phyloP scores from a whole-genome alignment of 2,329 filamentous ascomycete species.

The Aspergillus amoenus region DNA sequence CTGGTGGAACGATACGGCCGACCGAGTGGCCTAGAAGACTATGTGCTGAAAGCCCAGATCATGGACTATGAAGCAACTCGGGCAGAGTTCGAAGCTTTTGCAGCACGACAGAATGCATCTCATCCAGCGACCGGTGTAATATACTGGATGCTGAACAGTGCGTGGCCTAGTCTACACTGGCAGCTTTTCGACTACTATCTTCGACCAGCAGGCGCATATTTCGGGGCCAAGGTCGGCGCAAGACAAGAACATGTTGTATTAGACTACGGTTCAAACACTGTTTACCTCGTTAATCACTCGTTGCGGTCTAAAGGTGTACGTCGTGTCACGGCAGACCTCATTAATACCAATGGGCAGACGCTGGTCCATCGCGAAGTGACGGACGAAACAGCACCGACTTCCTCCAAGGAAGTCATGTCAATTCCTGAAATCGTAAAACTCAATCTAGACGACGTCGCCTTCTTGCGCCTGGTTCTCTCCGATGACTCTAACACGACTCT shows the following conservation, averaged over 20 bases:
- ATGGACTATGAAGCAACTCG: constrained; percentile 65
- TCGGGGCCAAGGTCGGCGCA: constrained; percentile 55
- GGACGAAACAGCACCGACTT: constrained; percentile 47
- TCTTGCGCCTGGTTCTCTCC: constrained; percentile 52
- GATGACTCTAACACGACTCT: constrained; percentile 36
- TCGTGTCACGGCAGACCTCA: constrained; percentile 50
- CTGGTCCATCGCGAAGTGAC: constrained; percentile 37
- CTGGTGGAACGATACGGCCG: constrained; percentile 54
- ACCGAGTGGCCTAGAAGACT: constrained; percentile 55
- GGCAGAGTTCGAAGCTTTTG: constrained; percentile 59
- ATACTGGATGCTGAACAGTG: constrained; percentile 68
- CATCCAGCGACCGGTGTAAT: constrained; percentile 60
- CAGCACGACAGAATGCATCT: constrained; percentile 49
- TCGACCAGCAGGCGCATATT: constrained; percentile 58
- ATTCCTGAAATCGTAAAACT: constrained; percentile 32
- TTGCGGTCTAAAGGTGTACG: constrained; percentile 42
- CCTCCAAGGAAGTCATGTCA: constrained; percentile 38
- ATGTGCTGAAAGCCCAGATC: constrained; percentile 60
- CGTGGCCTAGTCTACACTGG: constrained; percentile 67
- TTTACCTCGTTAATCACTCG: constrained; percentile 59
- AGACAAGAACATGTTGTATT: constrained; percentile 56
- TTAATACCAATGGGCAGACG: constrained; percentile 49
- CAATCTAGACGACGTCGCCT: constrained; percentile 44
- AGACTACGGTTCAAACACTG: constrained; percentile 47
- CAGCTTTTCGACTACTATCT: constrained; percentile 65